Evolutionary conservation across 768 basidiomycete genomes (phyloP), one percentile per base, ranked within the genome.

Genomic region (Russula vinacea): DNA sequence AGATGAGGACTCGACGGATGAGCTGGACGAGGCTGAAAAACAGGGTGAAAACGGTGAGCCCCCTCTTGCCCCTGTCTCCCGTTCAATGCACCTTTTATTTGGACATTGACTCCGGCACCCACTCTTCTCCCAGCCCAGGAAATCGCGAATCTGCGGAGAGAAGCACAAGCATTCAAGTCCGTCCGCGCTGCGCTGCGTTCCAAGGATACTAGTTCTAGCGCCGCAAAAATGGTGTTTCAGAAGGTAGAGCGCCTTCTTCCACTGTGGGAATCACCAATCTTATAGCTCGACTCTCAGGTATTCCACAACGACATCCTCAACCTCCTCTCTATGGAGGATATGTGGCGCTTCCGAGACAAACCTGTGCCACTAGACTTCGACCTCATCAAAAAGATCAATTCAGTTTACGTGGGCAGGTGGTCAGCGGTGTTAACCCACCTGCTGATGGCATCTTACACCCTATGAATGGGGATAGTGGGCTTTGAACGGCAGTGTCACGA

Each of bases 311-410:
- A 99, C 70, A 93, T 98, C 69, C 81, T 83, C 56, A 93, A 96
- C 61, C 80, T 99, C 0, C 79, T 99, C 35, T 84, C 83, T 19
- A 99, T 99, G 97, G 76, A 84, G 16, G 97, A 98, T 70, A 98
- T 99, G 94, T 99, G 97, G 97, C 87, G 87, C 37, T 84, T 89
- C 7, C 83, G 96, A 45, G 84, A 87, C n/a, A 89, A 88, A 57
- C 97, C 97, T 1, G 84, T 82, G 0, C 87, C 95, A 1, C 82
- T 99, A 32, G 86, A 90, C 63, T 94, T 87, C 70, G 86, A 90
- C n/a, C 74, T 77, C 3, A 93, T 98, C 68, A 73, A 85, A 69
- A 75, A 84, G 87, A 80, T 6, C 79, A 81, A 1, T 93, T 92
- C 70, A 71, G 75, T 14, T 74, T 82, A 22, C 78, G 75, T 42